Evolutionary conservation across 805 yeast species (phyloP).

Genomic region (Pichia kluyveri): DNA sequence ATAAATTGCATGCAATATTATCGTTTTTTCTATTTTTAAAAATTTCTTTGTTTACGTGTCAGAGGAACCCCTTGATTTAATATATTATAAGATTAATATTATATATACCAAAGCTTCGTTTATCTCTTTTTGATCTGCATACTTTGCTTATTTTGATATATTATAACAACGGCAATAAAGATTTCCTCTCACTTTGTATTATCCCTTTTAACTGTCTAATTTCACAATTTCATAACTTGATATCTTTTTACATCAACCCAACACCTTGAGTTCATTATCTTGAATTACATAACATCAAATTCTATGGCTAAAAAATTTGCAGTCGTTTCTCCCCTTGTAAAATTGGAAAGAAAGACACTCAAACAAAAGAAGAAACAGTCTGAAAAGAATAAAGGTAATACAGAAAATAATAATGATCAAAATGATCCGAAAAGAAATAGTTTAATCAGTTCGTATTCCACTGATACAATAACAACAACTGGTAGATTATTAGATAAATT

Average conservation of each 20-base stretch:
- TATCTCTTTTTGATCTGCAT: no score
- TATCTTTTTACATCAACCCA: no score
- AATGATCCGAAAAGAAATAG: not conserved
- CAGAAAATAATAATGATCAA: not conserved
- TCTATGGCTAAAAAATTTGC: not conserved
- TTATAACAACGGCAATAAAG: no score
- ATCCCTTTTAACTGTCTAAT: not conserved
- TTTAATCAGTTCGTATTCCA: not conserved
- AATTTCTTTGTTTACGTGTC: no score
- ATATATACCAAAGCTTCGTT: no score
- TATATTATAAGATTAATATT: no score
- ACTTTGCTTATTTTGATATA: no score
- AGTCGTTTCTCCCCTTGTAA: not conserved
- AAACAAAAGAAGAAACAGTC: not conserved
- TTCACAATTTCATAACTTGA: no score
- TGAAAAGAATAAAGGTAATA: not conserved
- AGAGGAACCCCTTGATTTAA: no score
- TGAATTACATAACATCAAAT: not conserved
- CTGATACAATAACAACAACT: conserved; percentile 15
- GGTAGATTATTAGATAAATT: conserved; percentile 27
- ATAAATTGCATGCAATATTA: no score
- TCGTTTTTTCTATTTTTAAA: no score
- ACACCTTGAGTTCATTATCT: no score
- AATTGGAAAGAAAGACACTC: not conserved
- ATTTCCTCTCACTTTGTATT: not conserved